Evolutionary conservation across 306 rosid species (phyloP).

Genomic region (Vicia faba): DNA sequence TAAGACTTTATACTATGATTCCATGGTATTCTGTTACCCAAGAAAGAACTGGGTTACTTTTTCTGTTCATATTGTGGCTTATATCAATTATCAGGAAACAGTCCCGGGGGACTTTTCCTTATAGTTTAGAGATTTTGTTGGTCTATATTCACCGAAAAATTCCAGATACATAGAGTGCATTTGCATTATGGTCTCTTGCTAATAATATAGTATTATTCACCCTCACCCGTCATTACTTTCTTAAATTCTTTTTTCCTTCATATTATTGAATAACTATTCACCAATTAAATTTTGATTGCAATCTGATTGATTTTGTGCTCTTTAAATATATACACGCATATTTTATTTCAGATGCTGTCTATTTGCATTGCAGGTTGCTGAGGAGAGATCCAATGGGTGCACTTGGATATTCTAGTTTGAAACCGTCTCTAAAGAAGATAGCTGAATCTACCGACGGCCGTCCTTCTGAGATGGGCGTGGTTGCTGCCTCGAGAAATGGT

Average conservation of each 20-base stretch:
- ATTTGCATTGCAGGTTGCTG: constrained; percentile 59
- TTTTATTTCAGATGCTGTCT: constrained; percentile 2
- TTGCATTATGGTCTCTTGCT: neutral
- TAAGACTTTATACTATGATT: constrained; percentile 14
- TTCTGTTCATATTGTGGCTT: constrained; percentile 13
- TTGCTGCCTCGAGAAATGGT: constrained; percentile 84
- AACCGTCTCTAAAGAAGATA: constrained; percentile 72
- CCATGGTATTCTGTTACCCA: constrained; percentile 14
- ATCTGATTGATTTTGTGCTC: neutral
- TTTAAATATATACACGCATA: constrained; percentile 22
- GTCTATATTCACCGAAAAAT: constrained; percentile 19
- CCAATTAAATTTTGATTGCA: constrained; percentile 1
- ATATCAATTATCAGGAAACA: constrained; percentile 23
- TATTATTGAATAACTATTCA: neutral
- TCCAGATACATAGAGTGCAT: constrained; percentile 12
- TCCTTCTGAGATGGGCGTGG: constrained; percentile 85
- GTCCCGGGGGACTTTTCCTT: neutral
- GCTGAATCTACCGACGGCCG: constrained; percentile 77
- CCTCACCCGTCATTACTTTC: constrained; percentile 6
- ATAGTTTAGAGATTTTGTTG: constrained; percentile 23
- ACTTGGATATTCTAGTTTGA: constrained; percentile 76
- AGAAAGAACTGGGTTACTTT: constrained; percentile 6
- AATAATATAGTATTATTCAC: constrained; percentile 4
- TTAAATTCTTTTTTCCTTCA: neutral
- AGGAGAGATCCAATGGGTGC: constrained; percentile 98